Evolutionary conservation across 441 rosid genomes (phyloP).

Genomic region (Eutrema salsugineum): DNA sequence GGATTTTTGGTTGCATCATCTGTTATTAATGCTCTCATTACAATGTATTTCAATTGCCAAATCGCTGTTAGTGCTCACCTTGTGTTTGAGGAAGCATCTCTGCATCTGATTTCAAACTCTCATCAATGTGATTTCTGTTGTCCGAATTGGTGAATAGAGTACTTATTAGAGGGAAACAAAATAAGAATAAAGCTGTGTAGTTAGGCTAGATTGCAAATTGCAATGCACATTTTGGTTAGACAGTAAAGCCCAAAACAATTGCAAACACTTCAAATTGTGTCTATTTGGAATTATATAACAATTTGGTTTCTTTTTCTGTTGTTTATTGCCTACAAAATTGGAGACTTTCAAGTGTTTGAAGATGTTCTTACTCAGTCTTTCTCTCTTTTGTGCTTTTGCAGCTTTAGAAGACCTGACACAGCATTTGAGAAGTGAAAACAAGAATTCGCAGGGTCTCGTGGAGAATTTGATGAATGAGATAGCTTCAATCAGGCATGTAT

Average conservation of each 20-base stretch:
- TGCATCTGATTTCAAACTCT: too few species aligned
- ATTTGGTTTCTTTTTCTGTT: not conserved
- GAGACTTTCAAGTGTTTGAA: not conserved
- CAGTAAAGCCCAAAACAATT: not conserved
- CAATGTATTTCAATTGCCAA: conserved; percentile 58
- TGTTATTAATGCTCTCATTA: conserved; percentile 61
- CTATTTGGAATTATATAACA: not conserved
- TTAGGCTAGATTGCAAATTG: not conserved
- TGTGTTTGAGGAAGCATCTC: conserved; percentile 57
- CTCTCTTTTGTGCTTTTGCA: conserved; percentile 27
- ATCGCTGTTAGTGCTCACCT: conserved; percentile 32
- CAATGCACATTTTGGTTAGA: not conserved
- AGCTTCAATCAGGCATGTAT: conserved; percentile 49
- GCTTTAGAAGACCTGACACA: conserved; percentile 65
- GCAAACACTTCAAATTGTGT: not conserved
- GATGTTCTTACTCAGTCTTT: conserved; percentile 8
- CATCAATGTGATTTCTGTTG: too few species aligned
- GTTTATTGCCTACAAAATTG: not conserved
- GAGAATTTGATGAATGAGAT: conserved; percentile 47
- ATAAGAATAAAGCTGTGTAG: too few species aligned
- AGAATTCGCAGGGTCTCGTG: conserved; percentile 36
- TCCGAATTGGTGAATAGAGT: too few species aligned
- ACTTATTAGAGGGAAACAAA: too few species aligned
- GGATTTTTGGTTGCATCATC: conserved; percentile 45
- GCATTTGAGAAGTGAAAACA: conserved; percentile 56